Base-by-base conservation (phyloP, 805 yeast species). In the Yarrowia sp. region DNA sequence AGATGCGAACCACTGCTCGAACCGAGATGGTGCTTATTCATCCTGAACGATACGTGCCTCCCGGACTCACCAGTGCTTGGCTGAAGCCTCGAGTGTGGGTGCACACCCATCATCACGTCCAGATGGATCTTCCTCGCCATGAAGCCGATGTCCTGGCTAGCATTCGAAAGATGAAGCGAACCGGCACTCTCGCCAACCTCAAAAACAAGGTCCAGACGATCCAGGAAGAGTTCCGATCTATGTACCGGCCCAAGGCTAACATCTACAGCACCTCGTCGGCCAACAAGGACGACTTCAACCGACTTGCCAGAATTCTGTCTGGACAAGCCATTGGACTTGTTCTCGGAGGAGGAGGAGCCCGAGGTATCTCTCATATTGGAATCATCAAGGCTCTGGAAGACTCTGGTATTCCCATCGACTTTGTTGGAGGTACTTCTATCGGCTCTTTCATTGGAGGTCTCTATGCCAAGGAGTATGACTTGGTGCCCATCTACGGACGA, bases 311-410 rank as follows among this genome's bases (percentile, higher is more conserved):
- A 73, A 84, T 95, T 9, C 78, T 94, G 15, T 90, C 97, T 0
- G 97, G 97, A 9, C 92, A 92, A 75, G 97, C 97, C 0, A 90
- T 95, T 47, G 99, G 98, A 0, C 80, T 95, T 19, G 98, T 94
- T 7, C 80, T 94, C 3, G 99, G 99, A 8, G 99, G 99, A 14
- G 99, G 99, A 47, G 99, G 99, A 50, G 97, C 98, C 0, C 82
- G 98, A 72, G 99, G 99, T 1, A 82, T 94, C 14, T 85, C 97
- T 14, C 99, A 94, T 76, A 82, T 94, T 47, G 99, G 99, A 3
- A 88, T 95, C 3, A 85, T 94, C n/a, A 86, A 87, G 63, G 97
- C 98, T 0, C 79, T 94, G 10, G 98, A 94, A 76, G 96, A 91
- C 70, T 86, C 87, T 67, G 98, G 98, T 0, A 90, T 94, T 14